phyloP scores from a whole-genome alignment of 805 yeast species.

The Lipomyces orientalis region DNA sequence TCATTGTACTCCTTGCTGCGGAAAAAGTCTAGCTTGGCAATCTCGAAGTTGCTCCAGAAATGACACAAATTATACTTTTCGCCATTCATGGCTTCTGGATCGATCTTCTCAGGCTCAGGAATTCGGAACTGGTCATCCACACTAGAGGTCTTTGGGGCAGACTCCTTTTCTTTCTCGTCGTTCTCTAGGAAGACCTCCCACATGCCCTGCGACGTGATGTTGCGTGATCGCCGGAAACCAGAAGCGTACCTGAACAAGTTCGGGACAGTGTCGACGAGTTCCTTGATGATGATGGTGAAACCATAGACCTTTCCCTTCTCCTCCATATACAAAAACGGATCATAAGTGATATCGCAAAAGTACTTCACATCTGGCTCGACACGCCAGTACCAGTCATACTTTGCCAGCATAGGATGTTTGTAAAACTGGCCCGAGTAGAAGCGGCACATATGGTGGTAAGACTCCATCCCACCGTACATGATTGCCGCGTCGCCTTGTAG shows the following conservation, averaged over 20 bases:
- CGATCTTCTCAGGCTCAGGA: constrained; percentile 38
- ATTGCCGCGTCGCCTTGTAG: constrained; percentile 83
- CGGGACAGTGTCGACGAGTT: constrained; percentile 81
- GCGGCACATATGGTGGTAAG: constrained; percentile 96
- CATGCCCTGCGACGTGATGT: constrained; percentile 60
- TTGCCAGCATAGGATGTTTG: constrained; percentile 72
- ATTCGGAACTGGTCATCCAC: constrained; percentile 30
- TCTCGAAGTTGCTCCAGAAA: constrained; percentile 88
- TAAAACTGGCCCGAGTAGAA: constrained; percentile 84
- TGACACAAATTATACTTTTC: constrained; percentile 85
- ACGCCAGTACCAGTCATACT: constrained; percentile 93
- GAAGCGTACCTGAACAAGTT: constrained; percentile 75
- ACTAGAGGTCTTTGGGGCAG: constrained; percentile 27
- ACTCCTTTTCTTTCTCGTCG: constrained; percentile 27
- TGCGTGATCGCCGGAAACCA: constrained; percentile 59
- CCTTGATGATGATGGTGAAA: constrained; percentile 78
- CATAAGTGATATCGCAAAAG: constrained; percentile 89
- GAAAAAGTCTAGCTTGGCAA: constrained; percentile 81
- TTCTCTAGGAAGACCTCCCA: constrained; percentile 69
- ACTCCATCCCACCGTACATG: constrained; percentile 79
- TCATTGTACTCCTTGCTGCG: constrained; percentile 65
- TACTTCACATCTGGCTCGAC: constrained; percentile 93
- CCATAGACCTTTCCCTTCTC: constrained; percentile 75
- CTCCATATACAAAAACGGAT: constrained; percentile 85
- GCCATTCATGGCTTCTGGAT: constrained; percentile 64